Conservation (phyloP, 2,329 filamentous ascomycete genomes). For the Verticillium longisporum region DNA sequence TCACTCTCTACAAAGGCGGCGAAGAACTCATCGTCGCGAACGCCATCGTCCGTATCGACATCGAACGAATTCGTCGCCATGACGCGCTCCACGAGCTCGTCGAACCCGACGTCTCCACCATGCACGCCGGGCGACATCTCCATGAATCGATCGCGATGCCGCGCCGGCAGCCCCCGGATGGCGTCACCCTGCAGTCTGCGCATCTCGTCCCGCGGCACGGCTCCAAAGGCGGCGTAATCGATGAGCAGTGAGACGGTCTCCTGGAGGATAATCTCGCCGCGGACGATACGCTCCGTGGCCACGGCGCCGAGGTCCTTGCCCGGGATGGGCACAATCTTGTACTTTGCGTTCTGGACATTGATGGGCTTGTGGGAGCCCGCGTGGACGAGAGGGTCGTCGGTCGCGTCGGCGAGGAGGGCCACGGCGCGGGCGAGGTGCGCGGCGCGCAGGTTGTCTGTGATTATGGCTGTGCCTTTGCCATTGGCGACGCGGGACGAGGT, state of each 20-base stretch:
- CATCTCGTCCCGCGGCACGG: conserved; percentile 18
- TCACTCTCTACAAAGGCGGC: conserved; percentile 30
- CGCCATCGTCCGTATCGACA: conserved; percentile 21
- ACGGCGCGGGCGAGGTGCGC: conserved; percentile 17
- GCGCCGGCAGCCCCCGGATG: conserved; percentile 20
- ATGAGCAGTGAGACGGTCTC: conserved; percentile 29
- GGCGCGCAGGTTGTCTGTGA: conserved; percentile 27
- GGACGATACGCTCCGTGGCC: conserved; percentile 22
- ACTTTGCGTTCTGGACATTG: conserved; percentile 13
- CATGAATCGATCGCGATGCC: conserved; percentile 23
- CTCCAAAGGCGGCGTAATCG: conserved; percentile 28
- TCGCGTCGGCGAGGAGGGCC: conserved; percentile 12
- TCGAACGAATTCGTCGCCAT: conserved; percentile 31
- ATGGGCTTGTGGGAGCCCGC: conserved; percentile 1
- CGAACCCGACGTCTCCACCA: conserved; percentile 15
- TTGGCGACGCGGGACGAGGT: conserved; percentile 24
- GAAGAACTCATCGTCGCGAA: conserved; percentile 23
- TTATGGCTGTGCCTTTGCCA: conserved; percentile 28
- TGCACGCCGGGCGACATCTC: conserved; percentile 27
- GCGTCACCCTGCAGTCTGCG: conserved; percentile 22
- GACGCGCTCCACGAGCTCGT: conserved; percentile 25
- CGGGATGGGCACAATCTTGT: conserved; percentile 25
- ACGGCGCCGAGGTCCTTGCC: conserved; percentile 38
- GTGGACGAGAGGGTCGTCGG: not conserved
- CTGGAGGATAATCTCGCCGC: conserved; percentile 30